phyloP scores from a whole-genome alignment of 2,329 filamentous ascomycete species.

The Beauveria caledonica region DNA sequence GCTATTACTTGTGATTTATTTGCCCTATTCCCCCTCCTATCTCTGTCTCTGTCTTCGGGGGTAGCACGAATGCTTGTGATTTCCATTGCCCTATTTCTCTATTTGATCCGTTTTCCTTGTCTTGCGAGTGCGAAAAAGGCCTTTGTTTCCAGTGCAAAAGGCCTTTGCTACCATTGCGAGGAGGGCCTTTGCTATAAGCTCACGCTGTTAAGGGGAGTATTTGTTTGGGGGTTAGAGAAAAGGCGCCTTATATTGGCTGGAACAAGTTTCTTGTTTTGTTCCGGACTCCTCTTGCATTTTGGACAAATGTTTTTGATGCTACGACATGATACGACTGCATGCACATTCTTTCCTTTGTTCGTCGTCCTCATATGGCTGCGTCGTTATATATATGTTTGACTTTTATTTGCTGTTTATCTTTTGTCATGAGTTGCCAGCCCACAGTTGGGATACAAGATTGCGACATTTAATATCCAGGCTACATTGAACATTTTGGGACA shows the following conservation, averaged over 20 bases:
- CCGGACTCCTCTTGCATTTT: not conserved
- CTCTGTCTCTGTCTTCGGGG: not conserved
- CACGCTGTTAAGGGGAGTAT: not conserved
- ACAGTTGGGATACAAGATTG: not conserved
- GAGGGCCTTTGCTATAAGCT: not conserved
- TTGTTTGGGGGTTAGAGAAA: not conserved
- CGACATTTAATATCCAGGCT: not conserved
- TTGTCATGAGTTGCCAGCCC: not conserved
- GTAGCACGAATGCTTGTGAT: too few species aligned
- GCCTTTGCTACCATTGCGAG: not conserved
- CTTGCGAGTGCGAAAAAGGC: too few species aligned
- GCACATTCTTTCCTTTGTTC: not conserved
- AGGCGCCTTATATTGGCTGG: constrained; percentile 1
- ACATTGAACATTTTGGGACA: not conserved
- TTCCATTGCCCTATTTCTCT: too few species aligned
- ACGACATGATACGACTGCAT: not conserved
- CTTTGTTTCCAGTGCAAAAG: too few species aligned
- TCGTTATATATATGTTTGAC: not conserved
- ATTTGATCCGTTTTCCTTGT: too few species aligned
- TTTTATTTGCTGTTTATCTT: not conserved
- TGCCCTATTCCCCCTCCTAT: too few species aligned
- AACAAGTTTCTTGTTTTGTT: not conserved
- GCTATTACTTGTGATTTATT: too few species aligned
- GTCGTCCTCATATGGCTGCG: not conserved
- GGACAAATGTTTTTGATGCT: not conserved